Percentiles rank a stretch among this genome's conserved stretches.
Evolutionary conservation across 352 stramenopile genomes (phyloP).

Genomic region (Phytophthora agathidicida): DNA sequence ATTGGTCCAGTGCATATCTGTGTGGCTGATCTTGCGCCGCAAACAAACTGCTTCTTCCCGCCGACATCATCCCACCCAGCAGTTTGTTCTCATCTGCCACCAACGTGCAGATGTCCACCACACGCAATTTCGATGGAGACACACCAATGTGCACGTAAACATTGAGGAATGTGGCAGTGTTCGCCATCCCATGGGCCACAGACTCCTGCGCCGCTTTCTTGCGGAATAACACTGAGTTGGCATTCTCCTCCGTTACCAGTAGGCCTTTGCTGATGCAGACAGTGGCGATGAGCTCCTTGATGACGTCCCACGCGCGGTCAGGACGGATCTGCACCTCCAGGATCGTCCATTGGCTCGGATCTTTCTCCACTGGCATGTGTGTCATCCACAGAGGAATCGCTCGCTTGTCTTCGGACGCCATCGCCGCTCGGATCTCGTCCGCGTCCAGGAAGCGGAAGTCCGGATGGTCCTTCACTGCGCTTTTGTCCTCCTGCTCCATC

Average conservation of each 20-base stretch:
- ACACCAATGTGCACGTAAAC: constrained; percentile 77
- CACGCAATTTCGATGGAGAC: constrained; percentile 76
- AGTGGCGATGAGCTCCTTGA: constrained; percentile 81
- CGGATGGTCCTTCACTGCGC: constrained; percentile 66
- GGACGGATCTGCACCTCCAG: constrained; percentile 73
- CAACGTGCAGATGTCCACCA: constrained; percentile 70
- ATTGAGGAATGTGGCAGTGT: constrained; percentile 74
- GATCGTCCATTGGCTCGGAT: constrained; percentile 71
- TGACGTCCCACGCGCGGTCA: constrained; percentile 72
- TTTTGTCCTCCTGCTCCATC: constrained; percentile 62
- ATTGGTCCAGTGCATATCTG: constrained; percentile 63
- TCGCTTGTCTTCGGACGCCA: constrained; percentile 35
- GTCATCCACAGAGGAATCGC: constrained; percentile 60
- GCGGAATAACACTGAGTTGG: constrained; percentile 71
- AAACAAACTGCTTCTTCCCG: constrained; percentile 42
- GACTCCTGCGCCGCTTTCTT: constrained; percentile 68
- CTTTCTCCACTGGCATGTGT: constrained; percentile 61
- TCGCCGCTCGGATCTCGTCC: constrained; percentile 37
- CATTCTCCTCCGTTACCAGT: constrained; percentile 57
- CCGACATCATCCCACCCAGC: constrained; percentile 57
- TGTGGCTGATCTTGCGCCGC: constrained; percentile 43
- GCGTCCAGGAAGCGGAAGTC: constrained; percentile 67
- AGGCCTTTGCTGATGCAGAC: constrained; percentile 82
- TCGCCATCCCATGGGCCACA: constrained; percentile 68
- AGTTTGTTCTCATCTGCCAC: constrained; percentile 73